phyloP scores from a whole-genome alignment of 352 stramenopile species.

The Pythium biforme region DNA sequence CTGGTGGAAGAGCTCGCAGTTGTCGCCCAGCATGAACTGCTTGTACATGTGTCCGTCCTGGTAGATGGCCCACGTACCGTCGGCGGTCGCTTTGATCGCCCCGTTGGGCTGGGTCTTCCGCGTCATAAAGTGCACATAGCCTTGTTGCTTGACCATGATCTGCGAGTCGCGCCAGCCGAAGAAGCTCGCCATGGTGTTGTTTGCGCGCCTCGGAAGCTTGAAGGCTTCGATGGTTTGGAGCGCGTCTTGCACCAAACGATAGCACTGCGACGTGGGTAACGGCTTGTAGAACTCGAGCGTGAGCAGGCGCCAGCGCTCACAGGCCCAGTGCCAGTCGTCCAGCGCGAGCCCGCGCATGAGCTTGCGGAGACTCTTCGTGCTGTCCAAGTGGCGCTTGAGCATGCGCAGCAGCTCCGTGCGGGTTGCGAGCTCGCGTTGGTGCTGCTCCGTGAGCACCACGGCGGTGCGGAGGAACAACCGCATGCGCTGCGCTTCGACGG shows the following conservation, averaged over 20 bases:
- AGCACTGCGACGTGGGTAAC: not conserved
- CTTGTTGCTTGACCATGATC: not conserved
- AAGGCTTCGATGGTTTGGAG: not conserved
- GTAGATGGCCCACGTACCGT: slow-evolving; percentile 11
- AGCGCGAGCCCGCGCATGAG: slow-evolving; percentile 2
- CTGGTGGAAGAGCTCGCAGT: slow-evolving; percentile 9
- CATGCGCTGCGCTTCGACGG: not conserved
- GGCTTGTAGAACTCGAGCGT: slow-evolving; percentile 5
- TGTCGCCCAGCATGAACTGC: not conserved
- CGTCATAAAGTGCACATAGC: not conserved
- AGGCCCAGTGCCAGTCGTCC: slow-evolving; percentile 14
- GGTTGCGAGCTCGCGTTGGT: not conserved
- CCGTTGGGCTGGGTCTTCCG: not conserved
- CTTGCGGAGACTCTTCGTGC: not conserved
- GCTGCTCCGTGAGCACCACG: not conserved
- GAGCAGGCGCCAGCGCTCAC: slow-evolving; percentile 11
- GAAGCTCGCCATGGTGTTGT: not conserved
- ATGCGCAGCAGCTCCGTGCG: not conserved
- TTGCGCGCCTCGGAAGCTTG: not conserved
- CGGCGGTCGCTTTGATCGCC: not conserved
- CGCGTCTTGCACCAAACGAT: not conserved
- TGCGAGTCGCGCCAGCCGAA: slow-evolving; percentile 5
- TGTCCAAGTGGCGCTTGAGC: not conserved
- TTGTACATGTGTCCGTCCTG: not conserved
- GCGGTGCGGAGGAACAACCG: not conserved